Base-by-base conservation (phyloP, 139 green algal species). In the Deuterostichococcus epilithicus region DNA sequence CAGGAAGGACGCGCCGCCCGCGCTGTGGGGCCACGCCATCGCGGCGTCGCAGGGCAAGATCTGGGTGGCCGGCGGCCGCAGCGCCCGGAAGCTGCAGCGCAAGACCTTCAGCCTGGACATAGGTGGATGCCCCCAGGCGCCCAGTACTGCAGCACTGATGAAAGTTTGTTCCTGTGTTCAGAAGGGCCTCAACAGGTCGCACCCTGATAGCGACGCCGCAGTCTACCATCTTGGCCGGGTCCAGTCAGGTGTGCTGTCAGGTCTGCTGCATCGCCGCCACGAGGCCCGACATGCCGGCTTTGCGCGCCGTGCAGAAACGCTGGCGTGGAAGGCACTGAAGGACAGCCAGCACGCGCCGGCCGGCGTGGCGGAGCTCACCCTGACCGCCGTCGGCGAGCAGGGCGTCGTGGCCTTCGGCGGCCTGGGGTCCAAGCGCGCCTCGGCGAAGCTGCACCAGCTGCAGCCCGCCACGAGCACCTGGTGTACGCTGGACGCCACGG, bases 391-490 rank as follows among this genome's bases (percentile, higher is more conserved):
- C 15, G 79, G 74, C 18, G 68, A 74, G 69, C 68, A 80, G 33
- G 79, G 79, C 32, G 47, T 80, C n/a, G 37, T 75, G 22, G 45
- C 58, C 34, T 83, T 80, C 70, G 79, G 79, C 10, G 79, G 79
- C 45, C 38, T 70, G 38, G 74, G 74, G 23, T 76, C 76, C 74
- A 80, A 75, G 36, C 22, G 38, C n/a, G 74, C 39, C 42, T 71
- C 74, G 20, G 34, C 65, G 3, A n/a, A 63, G 13, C 52, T 78
- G 42, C 37, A 77, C 60, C 69, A 58, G 23, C 44, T 78, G 34
- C 63, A 82, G 44, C 72, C 72, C 42, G 18, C 5, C 8, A 78
- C 78, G 2, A 26, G 63, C 35, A 38, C 38, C 3, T 82, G 78
- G 78, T 8, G 32, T 15, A 33, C 44, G 4, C 30, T 82, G 25